Evolutionary conservation across 2,329 filamentous ascomycete genomes (phyloP).

Genomic region (Pseudogymnoascus sp.): DNA sequence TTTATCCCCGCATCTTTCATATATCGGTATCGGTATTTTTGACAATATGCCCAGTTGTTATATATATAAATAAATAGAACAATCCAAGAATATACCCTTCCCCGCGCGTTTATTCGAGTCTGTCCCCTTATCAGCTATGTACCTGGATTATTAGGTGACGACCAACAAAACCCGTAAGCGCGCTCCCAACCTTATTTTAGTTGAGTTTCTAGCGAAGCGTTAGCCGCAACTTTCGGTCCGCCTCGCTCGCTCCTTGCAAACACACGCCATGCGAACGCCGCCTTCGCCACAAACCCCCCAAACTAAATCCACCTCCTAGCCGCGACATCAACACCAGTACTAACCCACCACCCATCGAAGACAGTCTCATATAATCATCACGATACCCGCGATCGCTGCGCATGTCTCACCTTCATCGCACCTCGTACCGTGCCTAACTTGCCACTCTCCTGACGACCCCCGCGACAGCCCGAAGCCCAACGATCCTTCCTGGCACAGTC

Average conservation of each 20-base stretch:
- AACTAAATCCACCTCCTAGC: neutral
- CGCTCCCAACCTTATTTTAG: conserved; percentile 2
- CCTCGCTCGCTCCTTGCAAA: neutral
- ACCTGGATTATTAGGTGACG: neutral
- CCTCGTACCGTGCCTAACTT: neutral
- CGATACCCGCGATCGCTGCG: neutral
- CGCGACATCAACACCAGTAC: neutral
- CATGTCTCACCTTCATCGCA: conserved; percentile 1
- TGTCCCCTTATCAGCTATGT: neutral
- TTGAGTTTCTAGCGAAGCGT: conserved; percentile 1
- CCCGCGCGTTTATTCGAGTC: neutral
- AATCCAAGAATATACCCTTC: neutral
- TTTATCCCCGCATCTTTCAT: neutral
- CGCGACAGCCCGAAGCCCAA: conserved; percentile 1
- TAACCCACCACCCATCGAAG: neutral
- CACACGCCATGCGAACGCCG: neutral
- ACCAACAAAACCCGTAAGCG: neutral
- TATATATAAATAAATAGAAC: neutral
- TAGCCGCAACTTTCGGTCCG: neutral
- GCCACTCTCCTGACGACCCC: neutral
- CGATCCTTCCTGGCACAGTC: neutral
- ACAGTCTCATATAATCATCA: neutral
- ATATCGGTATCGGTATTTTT: neutral
- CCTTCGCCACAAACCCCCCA: conserved; percentile 1
- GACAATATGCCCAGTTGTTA: neutral